phyloP scores from a whole-genome alignment of 2,329 filamentous ascomycete species.

The Zalaria sp. region DNA sequence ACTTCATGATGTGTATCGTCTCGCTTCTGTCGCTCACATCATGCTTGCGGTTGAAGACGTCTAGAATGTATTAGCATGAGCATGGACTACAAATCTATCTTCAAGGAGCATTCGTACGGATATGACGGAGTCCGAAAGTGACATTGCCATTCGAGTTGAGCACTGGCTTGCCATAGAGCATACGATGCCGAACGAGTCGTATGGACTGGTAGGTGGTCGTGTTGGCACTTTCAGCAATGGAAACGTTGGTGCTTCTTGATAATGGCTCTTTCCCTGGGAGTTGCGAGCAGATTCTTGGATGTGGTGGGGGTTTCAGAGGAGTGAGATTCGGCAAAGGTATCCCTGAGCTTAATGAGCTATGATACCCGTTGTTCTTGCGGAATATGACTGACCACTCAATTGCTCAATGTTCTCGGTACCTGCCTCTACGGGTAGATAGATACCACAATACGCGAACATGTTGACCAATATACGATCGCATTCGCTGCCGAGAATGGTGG shows the following conservation, averaged over 20 bases:
- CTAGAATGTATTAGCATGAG: slow-evolving; percentile 32
- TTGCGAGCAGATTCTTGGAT: no score
- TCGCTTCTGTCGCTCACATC: slow-evolving; percentile 33
- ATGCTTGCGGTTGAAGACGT: slow-evolving; percentile 63
- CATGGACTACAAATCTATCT: neutral
- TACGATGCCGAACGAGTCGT: slow-evolving; percentile 63
- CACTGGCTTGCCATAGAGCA: slow-evolving; percentile 68
- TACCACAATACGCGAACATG: slow-evolving; percentile 60
- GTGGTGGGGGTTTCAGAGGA: no score
- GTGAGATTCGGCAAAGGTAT: no score
- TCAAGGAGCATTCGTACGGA: slow-evolving; percentile 44
- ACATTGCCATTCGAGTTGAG: slow-evolving; percentile 55
- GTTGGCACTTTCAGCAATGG: slow-evolving; percentile 2
- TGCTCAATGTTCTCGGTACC: slow-evolving; percentile 59
- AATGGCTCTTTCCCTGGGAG: no score
- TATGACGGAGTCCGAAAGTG: slow-evolving; percentile 63
- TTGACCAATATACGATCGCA: slow-evolving; percentile 67
- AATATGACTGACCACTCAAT: slow-evolving; percentile 49
- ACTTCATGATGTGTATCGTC: slow-evolving; percentile 66
- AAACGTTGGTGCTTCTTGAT: no score
- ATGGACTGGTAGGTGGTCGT: slow-evolving; percentile 40
- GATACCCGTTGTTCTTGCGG: no score
- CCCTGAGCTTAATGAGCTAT: no score
- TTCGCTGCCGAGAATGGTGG: slow-evolving; percentile 58
- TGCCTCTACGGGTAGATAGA: slow-evolving; percentile 52